Evolutionary conservation across 139 green algal species (phyloP), one percentile per base, ranked within the genome.

Genomic region (Raphidocelis subcapitata): DNA sequence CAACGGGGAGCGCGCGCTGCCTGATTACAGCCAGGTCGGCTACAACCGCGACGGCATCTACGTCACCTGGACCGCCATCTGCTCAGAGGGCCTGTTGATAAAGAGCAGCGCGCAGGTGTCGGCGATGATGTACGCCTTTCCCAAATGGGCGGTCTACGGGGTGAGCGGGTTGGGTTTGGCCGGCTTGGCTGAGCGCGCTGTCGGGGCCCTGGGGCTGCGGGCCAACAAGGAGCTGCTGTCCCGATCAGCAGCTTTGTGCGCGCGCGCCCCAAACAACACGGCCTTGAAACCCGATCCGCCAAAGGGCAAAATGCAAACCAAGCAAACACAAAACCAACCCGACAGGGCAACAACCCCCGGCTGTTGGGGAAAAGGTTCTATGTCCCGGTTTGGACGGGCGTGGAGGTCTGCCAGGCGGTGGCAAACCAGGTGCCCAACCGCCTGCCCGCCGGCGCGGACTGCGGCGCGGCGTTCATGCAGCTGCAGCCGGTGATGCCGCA

Each of bases 141-240:
- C 70, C 26, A 77, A 77, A 46, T 77, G 70, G 70, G 70, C 70
- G 16, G 70, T 77, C 23, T 77, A 77, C 47, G 62, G 54, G 35
- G 70, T 61, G 2, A 47, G 59, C 8, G n/a, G n/a, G n/a, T n/a
- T n/a, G n/a, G n/a, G n/a, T n/a, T n/a, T n/a, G n/a, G n/a, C n/a
- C n/a, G n/a, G n/a, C n/a, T n/a, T n/a, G n/a, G n/a, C n/a, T n/a
- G n/a, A n/a, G n/a, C n/a, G n/a, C n/a, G n/a, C n/a, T n/a, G n/a
- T n/a, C n/a, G n/a, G n/a, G n/a, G n/a, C n/a, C n/a, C n/a, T n/a
- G n/a, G n/a, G n/a, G n/a, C n/a, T n/a, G 8, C 8, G 41, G 41
- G 41, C 12, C 41, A 49, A 49, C 8, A 49, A 49, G 41, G 12
- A 20, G 41, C 41, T 49, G 8, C 41, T 49, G 41, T 49, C 12